Base-by-base conservation (phyloP, 1,284 basidiomycete genomes). In the Ustilago cynodontis region DNA sequence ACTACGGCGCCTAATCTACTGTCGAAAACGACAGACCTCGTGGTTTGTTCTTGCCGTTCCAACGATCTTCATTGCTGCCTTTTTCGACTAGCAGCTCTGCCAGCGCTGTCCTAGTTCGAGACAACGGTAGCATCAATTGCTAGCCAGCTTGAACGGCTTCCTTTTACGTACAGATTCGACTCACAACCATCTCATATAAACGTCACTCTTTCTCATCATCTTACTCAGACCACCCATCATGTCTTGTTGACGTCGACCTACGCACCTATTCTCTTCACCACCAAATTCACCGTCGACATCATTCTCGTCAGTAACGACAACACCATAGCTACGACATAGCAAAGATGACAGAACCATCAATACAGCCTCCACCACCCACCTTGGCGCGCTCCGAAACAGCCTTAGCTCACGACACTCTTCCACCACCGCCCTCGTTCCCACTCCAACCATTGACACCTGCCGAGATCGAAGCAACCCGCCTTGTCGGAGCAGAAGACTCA, bases 401-500 rank as follows among this genome's bases (percentile, higher is more conserved):
- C 14, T 28, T 65, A 6, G 51, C 41, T 22, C 47, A 61, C 28
- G 56, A 59, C 58, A 56, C 45, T 2, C 49, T 52, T 8, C 54
- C 59, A 26, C 49, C 59, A 20, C 53, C 54, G 2, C 37, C 58
- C 3, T 13, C 9, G 6, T 64, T 64, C 18, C 52, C 56, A 2
- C 26, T 75, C 6, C 73, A 41, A 24, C 74, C 74, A 1, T 26
- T 77, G 4, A 66, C 70, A 14, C 35, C 50, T 0, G 52, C 53
- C 13, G 74, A 72, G 50, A 64, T 77, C 54, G 53, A 72, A 29
- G 51, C 59, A 1, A 66, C 72, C 43, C 33, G 28, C 29, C 66
- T 77, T n/a, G 31, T 70, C 11, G 74, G 70, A 22, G 52, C 43
- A 28, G 70, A 77, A 59, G 69, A 77, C 47, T 72, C 69, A 1